Base-by-base conservation (phyloP, 176 grass and related monocot genomes). In the Echinochloa phyllopogon region DNA sequence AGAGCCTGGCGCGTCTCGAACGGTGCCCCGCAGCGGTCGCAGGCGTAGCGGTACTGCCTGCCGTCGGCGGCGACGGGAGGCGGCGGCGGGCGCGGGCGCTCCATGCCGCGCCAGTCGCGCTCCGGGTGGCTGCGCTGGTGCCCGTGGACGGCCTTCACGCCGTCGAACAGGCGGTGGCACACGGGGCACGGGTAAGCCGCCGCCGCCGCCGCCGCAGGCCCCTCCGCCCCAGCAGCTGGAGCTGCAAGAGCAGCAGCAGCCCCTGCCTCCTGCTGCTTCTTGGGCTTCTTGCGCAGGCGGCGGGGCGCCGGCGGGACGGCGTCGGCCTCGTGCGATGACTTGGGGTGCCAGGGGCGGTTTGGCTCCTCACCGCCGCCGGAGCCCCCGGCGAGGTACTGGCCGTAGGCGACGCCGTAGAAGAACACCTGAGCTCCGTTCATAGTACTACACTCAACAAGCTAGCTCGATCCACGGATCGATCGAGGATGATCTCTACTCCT, bases 1-100 rank as follows among this genome's bases (percentile, higher is more conserved):
- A 95, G 89, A 10, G 89, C 95, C 39, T 95, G 95, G 52, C 78
- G 84, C 15, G 89, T 87, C 16, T 80, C 49, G 42, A 94, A 94
- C 6, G 41, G 77, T 2, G 64, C 47, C 38, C 62, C 75, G 63
- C 92, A 94, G 47, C 43, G 76, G 10, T 80, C 51, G 70, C 89
- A 94, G 17, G 29, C 38, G 29, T 91, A 94, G 17, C 69, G 76
- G 45, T 83, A 68, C 11, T 6, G 27, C 69, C 11, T 72, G n/a
- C 85, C 89, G 23, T 70, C 79, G 3, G 20, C 47, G 3, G 39
- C 42, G 40, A 23, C 33, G 33, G 43, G 70, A 6, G 37, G 20
- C 20, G 36, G 29, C 29, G 1, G 16, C 66, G 65, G n/a, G 8
- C 39, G 75, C 0, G 83, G 83, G 38, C 80, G 68, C 23, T 49